phyloP scores from a whole-genome alignment of 1,139 yeast genomes.

The Entelexis sorbosivorans region DNA sequence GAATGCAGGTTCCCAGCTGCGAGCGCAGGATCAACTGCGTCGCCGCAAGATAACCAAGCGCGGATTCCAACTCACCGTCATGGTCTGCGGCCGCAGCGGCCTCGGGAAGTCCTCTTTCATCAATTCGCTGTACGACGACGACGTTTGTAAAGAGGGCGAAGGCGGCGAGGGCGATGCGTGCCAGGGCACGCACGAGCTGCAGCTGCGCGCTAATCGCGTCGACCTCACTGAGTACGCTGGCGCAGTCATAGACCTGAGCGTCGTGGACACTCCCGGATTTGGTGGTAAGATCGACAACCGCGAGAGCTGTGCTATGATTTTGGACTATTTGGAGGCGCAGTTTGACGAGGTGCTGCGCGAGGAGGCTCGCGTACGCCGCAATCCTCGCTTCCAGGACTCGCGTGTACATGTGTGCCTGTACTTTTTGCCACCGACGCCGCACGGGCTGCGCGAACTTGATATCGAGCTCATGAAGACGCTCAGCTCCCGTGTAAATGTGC shows the following conservation, averaged over 20 bases:
- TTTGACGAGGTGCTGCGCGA: slow-evolving; percentile 86
- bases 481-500: slow-evolving; percentile 70
- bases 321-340: slow-evolving; percentile 71
- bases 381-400: slow-evolving; percentile 62
- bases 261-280: slow-evolving; percentile 70
- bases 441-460: slow-evolving; percentile 62
- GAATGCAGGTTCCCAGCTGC: neutral
- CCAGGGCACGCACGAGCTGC: slow-evolving; percentile 21
- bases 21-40: slow-evolving; percentile 30
- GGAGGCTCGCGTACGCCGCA: slow-evolving; percentile 81
- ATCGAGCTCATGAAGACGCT: slow-evolving; percentile 67
- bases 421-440: slow-evolving; percentile 64
- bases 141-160: slow-evolving; percentile 37
- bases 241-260: slow-evolving; percentile 45
- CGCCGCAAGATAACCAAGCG: slow-evolving; percentile 70
- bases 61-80: slow-evolving; percentile 69
- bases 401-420: slow-evolving; percentile 64
- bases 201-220: slow-evolving; percentile 22
- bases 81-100: slow-evolving; percentile 70
- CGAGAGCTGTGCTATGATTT: slow-evolving; percentile 60
- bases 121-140: slow-evolving; percentile 80
- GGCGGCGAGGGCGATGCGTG: slow-evolving; percentile 4
- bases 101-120: slow-evolving; percentile 76
- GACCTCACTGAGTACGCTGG: slow-evolving; percentile 42
- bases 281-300: slow-evolving; percentile 61